Conservation (phyloP, 2,329 filamentous ascomycete genomes). For the Hortaea werneckii region DNA sequence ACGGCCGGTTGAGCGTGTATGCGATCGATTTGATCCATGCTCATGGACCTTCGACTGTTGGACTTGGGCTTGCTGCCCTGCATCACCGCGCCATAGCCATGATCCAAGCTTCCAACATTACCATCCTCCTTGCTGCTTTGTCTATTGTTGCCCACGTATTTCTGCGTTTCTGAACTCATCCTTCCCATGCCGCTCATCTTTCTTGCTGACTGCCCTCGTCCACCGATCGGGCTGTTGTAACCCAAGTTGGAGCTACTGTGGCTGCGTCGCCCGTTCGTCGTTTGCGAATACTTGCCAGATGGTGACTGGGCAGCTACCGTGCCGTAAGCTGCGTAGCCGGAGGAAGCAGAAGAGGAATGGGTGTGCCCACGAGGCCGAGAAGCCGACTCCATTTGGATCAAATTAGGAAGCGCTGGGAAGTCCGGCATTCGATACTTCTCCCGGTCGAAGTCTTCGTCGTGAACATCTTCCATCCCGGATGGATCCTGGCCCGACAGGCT, state of each 20-base stretch:
- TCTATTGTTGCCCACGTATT: not conserved
- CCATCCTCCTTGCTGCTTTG: constrained; percentile 7
- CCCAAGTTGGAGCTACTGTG: constrained; percentile 67
- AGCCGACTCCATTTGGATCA: constrained; percentile 17
- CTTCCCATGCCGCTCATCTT: constrained; percentile 9
- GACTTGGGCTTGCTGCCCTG: constrained; percentile 46
- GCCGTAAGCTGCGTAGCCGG: constrained; percentile 39
- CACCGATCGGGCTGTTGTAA: constrained; percentile 7
- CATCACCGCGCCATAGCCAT: constrained; percentile 42
- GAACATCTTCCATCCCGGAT: constrained; percentile 26
- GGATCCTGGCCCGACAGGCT: constrained; percentile 51
- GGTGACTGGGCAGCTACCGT: constrained; percentile 21
- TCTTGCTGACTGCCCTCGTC: constrained; percentile 6
- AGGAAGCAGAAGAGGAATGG: constrained; percentile 50
- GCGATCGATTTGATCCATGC: constrained; percentile 65
- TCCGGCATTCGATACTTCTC: constrained; percentile 19
- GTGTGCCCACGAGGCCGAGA: constrained; percentile 47
- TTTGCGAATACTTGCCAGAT: constrained; percentile 13
- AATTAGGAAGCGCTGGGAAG: constrained; percentile 3
- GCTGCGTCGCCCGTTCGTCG: constrained; percentile 51
- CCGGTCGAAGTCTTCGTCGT: constrained; percentile 22
- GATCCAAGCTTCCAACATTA: constrained; percentile 12
- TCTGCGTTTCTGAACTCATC: constrained; percentile 13
- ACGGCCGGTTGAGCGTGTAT: constrained; percentile 38
- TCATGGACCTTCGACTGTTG: constrained; percentile 53